phyloP scores from a whole-genome alignment of 2,329 filamentous ascomycete species.

The Ilyonectria robusta region DNA sequence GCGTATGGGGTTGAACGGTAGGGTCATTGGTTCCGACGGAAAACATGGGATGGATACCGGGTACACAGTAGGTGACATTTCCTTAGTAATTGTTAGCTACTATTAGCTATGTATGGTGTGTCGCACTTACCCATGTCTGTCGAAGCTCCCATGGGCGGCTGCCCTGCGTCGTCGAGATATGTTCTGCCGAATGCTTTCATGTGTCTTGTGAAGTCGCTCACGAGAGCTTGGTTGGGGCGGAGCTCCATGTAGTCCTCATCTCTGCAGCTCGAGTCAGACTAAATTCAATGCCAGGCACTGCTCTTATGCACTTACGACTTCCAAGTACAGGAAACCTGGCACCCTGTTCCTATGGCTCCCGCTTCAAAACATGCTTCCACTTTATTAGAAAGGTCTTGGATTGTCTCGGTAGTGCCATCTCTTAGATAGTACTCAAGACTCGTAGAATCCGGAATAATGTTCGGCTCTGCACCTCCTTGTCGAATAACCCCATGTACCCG shows the following conservation, averaged over 20 bases:
- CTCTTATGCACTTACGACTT: slow-evolving; percentile 21
- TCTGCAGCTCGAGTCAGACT: slow-evolving; percentile 20
- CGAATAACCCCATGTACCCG: slow-evolving; percentile 67
- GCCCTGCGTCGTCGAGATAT: slow-evolving; percentile 27
- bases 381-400: slow-evolving; percentile 47
- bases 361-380: slow-evolving; percentile 60
- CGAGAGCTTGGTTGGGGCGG: slow-evolving; percentile 34
- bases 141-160: slow-evolving; percentile 40
- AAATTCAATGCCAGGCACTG: neutral
- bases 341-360: slow-evolving; percentile 61
- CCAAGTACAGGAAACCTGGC: slow-evolving; percentile 57
- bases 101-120: rapidly evolving
- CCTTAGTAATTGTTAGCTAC: slow-evolving; percentile 23
- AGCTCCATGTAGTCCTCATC: slow-evolving; percentile 43
- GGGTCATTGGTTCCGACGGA: slow-evolving; percentile 38
- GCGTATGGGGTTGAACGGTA: slow-evolving; percentile 37
- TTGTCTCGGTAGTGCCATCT: slow-evolving; percentile 50
- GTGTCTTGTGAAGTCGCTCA: slow-evolving; percentile 34
- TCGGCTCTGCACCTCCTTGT: slow-evolving; percentile 66
- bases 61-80: slow-evolving; percentile 40
- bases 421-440: slow-evolving; percentile 53
- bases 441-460: slow-evolving; percentile 69
- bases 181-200: slow-evolving; percentile 38
- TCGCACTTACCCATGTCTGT: slow-evolving; percentile 42
- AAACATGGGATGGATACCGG: slow-evolving; percentile 45